Evolutionary conservation across 176 grass and related monocot species (phyloP), one percentile per base, ranked within the genome.

Genomic region (Rhipidocladum racemiflorum): DNA sequence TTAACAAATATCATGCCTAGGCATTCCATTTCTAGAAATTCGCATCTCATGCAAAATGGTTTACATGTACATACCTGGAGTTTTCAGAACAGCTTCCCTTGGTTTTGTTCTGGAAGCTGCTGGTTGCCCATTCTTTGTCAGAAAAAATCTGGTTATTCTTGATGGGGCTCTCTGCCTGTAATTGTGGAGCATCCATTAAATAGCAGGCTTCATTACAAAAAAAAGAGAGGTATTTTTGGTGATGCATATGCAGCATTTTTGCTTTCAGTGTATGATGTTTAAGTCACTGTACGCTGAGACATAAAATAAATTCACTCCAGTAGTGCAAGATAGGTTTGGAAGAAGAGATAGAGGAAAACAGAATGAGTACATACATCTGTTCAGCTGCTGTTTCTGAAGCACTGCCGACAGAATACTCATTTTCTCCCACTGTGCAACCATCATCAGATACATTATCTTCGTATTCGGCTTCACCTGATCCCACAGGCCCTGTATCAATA

Each of bases 401-500:
- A 78, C 80, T 72, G 15, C 80, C 85, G 43, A 90, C 44, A 43
- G 91, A 93, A 83, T 73, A 86, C 34, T 96, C 97, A 13, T 85
- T 96, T 93, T 91, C 93, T 10, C 77, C 89, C 46, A 83, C 65
- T 46, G 97, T 90, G 71, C 81, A 88, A 4, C 68, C 91, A 54
- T 90, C 87, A 40, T 96, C 97, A 46, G 93, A 96, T 51, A 83
- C 74, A 28, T 94, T 96, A 44, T 96, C 97, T 72, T 91, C 93
- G 61, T 84, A 83, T 73, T 86, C 87, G 0, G 65, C 78, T 81
- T 91, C 92, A 84, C 54, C 83, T 12, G 67, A 84, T 42, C 75
- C 88, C 17, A 62, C 68, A 74, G 16, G 53, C n/a, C 67, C 89
- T 67, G 35, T 17, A 87, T 88, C 51, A 69, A 61, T 50, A 6